These are phyloP conservation scores for Tuber magnatum DNA, from an alignment of 495 filamentous ascomycete species.

Conservation along the genomic window DNA sequence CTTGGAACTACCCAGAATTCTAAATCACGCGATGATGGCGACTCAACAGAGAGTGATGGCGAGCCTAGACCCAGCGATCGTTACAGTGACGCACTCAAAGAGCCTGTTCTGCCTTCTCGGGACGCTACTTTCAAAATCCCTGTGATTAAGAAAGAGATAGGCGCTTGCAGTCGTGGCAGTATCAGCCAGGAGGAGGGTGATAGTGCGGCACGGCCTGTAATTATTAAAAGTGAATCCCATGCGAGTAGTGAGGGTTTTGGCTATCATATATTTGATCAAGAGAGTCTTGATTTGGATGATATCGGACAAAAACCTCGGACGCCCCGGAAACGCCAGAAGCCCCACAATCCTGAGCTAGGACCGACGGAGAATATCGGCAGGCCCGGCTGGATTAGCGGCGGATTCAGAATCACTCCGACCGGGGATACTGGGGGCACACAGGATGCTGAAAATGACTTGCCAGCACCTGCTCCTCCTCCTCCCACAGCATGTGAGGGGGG, in stretches of 20 bases:
- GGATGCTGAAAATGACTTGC: neutral
- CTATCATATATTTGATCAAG: constrained; percentile 41
- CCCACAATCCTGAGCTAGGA: neutral
- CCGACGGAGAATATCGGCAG: constrained; percentile 14
- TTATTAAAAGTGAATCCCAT: constrained; percentile 37
- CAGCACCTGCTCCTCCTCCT: neutral
- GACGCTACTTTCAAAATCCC: constrained; percentile 9
- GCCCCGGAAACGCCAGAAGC: constrained; percentile 50
- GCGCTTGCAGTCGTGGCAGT: neutral
- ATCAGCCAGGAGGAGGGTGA: constrained; percentile 7
- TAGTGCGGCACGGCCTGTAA: constrained; percentile 17
- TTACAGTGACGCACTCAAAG: neutral
- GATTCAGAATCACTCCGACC: constrained; percentile 19
- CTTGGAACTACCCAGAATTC: neutral
- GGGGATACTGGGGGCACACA: constrained; percentile 12
- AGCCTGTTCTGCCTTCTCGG: neutral
- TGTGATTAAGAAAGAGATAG: constrained; percentile 13
- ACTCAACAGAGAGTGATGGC: constrained; percentile 22
- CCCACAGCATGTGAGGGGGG: neutral
- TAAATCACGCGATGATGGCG: neutral
- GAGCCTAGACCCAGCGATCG: neutral
- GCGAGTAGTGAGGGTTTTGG: constrained; percentile 29
- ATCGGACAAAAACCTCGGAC: constrained; percentile 56
- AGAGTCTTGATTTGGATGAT: constrained; percentile 70
- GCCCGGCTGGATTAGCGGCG: constrained; percentile 24